A percentile compares a stretch with the other conserved stretches of the same genome.
phyloP scores from a whole-genome alignment of 306 rosid species.

The Lathyrus oleraceus region DNA sequence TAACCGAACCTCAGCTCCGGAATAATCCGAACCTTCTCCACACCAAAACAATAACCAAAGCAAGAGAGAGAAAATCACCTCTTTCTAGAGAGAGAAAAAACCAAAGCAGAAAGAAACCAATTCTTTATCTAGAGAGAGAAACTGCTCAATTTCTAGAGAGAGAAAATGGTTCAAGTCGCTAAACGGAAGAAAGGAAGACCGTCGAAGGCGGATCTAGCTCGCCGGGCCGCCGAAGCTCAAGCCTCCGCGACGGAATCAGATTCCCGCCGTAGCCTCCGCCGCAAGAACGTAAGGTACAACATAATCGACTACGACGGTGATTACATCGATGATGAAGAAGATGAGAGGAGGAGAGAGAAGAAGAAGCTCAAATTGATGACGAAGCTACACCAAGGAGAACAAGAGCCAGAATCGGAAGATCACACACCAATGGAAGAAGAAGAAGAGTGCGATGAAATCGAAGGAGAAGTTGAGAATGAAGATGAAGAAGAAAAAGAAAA shows the following conservation, averaged over 20 bases:
- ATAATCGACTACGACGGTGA: conserved; percentile 74
- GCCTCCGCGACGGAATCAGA: conserved; percentile 41
- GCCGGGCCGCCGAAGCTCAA: conserved; percentile 59
- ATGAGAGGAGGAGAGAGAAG: conserved; percentile 68
- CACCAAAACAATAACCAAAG: conserved; percentile 50
- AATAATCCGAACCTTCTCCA: conserved; percentile 41
- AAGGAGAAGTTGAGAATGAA: conserved; percentile 41
- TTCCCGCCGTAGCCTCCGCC: conserved; percentile 77
- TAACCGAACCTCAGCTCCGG: conserved; percentile 24
- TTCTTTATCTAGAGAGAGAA: conserved; percentile 23
- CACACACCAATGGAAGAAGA: conserved; percentile 44
- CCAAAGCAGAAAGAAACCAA: neutral
- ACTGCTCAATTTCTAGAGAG: neutral
- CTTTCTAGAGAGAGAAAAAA: conserved; percentile 39
- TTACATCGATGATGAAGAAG: conserved; percentile 75
- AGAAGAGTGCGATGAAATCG: conserved; percentile 50
- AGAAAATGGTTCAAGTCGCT: conserved; percentile 91
- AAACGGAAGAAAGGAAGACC: conserved; percentile 96
- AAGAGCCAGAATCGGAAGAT: conserved; percentile 43
- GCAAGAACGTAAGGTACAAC: conserved; percentile 81
- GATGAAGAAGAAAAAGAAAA: conserved; percentile 40
- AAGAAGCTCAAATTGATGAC: conserved; percentile 87
- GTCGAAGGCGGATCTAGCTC: conserved; percentile 96
- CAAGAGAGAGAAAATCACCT: conserved; percentile 39
- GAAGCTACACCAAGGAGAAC: conserved; percentile 64